Evolutionary conservation across 805 yeast genomes (phyloP).

Genomic region (Schwanniomyces sp.): DNA sequence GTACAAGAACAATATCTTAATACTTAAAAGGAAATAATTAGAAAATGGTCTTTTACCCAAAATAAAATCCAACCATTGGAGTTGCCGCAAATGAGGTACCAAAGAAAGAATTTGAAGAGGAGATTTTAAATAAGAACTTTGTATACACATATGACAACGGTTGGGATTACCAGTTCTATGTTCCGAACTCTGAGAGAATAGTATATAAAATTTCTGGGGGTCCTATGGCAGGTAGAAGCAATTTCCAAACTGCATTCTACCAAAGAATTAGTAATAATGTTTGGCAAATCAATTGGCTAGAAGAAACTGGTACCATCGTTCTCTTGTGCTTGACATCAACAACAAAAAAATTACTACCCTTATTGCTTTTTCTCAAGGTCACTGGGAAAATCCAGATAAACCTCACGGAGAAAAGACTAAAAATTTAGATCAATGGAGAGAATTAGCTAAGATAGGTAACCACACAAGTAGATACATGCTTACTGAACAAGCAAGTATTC

Average conservation of each 20-base stretch:
- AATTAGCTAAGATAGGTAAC: neutral
- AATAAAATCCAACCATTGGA: constrained; percentile 6
- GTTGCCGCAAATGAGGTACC: constrained; percentile 1
- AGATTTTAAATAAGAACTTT: constrained; percentile 4
- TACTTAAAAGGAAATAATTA: neutral
- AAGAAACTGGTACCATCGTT: neutral
- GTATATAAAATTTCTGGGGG: constrained; percentile 6
- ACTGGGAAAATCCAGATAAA: neutral
- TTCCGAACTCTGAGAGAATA: constrained; percentile 4
- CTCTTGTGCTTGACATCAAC: neutral
- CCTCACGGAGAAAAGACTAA: neutral
- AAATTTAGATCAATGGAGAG: neutral
- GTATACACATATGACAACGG: constrained; percentile 7
- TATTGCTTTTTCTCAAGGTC: neutral
- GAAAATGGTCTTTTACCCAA: neutral
- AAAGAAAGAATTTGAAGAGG: constrained; percentile 1
- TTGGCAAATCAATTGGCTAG: neutral
- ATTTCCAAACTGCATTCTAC: constrained; percentile 6
- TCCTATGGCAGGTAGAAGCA: constrained; percentile 7
- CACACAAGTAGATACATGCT: neutral
- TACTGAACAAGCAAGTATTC: neutral
- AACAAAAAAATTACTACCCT: neutral
- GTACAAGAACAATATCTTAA: too few relatives aligned
- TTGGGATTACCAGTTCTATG: constrained; percentile 6
- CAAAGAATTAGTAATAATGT: constrained; percentile 1